These are phyloP conservation scores for Pichia thaimueangensis DNA, from an alignment of 805 yeast species.

Conservation along the genomic window DNA sequence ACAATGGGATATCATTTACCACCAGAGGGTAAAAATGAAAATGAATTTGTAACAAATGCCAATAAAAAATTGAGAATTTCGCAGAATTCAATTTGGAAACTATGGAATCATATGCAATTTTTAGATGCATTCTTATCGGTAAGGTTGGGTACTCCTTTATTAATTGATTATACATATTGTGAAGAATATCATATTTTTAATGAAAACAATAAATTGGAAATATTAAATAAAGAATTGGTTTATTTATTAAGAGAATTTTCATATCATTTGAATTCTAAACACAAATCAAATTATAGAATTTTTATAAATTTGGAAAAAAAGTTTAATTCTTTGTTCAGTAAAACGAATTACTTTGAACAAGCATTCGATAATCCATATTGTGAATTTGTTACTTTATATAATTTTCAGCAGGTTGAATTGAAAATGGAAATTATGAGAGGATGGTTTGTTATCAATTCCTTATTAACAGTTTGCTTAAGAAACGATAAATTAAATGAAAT, in stretches of 20 bases:
- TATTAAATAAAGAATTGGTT: background rate
- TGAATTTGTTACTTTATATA: too few species aligned
- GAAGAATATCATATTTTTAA: background rate
- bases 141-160: constrained; percentile 11
- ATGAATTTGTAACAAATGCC: background rate
- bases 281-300: background rate
- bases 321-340: background rate
- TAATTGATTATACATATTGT: constrained; percentile 12
- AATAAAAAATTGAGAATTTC: background rate
- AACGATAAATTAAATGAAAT: background rate
- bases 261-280: background rate
- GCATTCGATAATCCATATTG: background rate
- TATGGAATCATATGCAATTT: constrained; percentile 11
- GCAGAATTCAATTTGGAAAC: background rate
- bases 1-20: constrained; percentile 11
- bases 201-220: background rate
- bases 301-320: background rate
- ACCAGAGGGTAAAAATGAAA: background rate
- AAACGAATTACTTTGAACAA: background rate
- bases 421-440: background rate
- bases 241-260: background rate
- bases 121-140: constrained; percentile 11
- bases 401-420: background rate
- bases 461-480: background rate
- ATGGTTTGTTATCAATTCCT: background rate